Base-by-base conservation (phyloP, 2,329 filamentous ascomycete genomes). In the Aspergillus jensenii region DNA sequence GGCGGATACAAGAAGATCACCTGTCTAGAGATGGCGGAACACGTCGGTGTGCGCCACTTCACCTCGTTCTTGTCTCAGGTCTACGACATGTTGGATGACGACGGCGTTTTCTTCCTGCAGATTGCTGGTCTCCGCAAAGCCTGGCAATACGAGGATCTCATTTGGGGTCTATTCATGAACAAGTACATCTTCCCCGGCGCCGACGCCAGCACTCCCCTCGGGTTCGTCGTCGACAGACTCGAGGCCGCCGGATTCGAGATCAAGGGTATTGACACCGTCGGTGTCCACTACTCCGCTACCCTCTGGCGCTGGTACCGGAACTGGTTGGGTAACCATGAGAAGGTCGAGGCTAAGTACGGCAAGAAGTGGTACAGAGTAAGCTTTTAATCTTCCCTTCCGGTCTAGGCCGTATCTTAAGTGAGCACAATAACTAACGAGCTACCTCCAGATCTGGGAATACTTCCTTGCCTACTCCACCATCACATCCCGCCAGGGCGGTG, bases 141-240 rank as follows among this genome's bases (percentile, higher is more conserved):
- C 63, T 98, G 95, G 95, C 95, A 98, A 78, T 98, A 96, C 73
- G 93, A 98, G 82, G 93, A 98, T 79, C 85, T 97, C 52, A 90
- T 93, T 76, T 98, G 95, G 95, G 95, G 95, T 74, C 84, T 98
- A 47, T 98, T 97, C 85, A 96, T 98, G 92, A 98, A 98, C 88
- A 97, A 96, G 82, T 96, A 98, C 78, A 84, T 98, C 76, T 98
- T 98, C 85, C 95, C 93, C 35, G 95, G 95, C 74, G 95, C 95
- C 52, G 95, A 98, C 74, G 95, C 95, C 52, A 96, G 91, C 44
- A 96, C 92, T 58, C 95, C 95, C 52, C 87, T 99, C 49, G 91
- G 91, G 67, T 95, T 88, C 78, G 91, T 95, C 69, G 82, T 96
- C 67, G 87, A 91, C 76, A 87, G 87, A 72, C 85, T 97, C 19